Base-by-base conservation (phyloP, 2,329 filamentous ascomycete genomes). In the Aspergillus ochraceus region DNA sequence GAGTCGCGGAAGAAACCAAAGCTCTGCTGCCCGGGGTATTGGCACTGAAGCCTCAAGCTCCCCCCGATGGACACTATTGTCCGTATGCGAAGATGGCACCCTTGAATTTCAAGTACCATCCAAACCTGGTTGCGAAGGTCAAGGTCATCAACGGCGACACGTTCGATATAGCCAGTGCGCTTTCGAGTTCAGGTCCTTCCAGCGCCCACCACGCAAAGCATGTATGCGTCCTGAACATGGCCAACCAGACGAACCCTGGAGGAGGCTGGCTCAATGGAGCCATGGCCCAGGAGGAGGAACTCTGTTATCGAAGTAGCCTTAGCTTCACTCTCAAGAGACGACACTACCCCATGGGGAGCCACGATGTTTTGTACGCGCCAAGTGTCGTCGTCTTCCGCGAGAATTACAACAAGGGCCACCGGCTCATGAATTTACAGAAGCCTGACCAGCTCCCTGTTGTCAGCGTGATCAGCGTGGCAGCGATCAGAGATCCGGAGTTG, bases 221-320 rank as follows among this genome's bases (percentile, higher is more conserved):
- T 8, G 81, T 88, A n/a, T 84, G 81, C 32, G 80, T 90, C 24
- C 77, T 91, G 60, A 91, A 90, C 67, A 85, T 90, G 76, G 88
- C 88, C 17, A 89, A 85, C 54, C 80, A 84, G 51, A 66, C 72
- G 3, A 72, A 68, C 14, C 80, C 84, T 0, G 88, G 88, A n/a
- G 88, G 88, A 20, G 87, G 86, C 19, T 90, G 87, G 82, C 70
- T 81, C 4, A 80, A 80, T 42, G 88, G 88, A 39, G 79, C 86
- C 57, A 73, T 84, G 30, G 88, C 88, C 0, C 88, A 91, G 71
- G 88, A 91, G 74, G 88, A 91, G 76, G 82, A 84, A 2, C 79
- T 91, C 6, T 90, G 87, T 74, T 88, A 86, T 69, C 83, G 88
- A 49, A 85, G 81, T 58, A 81, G 72, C 45, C 73, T 81, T 10